Conservation (phyloP, 129 eudicot species). For the Sambucus nigra region DNA sequence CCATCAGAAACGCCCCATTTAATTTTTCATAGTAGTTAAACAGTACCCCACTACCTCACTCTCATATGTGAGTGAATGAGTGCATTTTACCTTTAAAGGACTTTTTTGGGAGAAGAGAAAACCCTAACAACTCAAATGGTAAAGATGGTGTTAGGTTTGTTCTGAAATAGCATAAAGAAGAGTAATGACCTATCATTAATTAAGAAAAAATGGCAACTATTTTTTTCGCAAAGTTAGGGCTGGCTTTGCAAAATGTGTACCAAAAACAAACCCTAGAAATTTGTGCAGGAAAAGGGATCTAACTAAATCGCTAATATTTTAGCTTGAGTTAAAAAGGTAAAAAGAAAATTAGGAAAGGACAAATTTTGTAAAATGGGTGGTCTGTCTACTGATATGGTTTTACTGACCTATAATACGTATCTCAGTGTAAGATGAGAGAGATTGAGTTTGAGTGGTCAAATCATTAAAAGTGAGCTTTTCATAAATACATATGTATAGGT, state of each 20-base stretch:
- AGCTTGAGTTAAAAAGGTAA: conserved; percentile 4
- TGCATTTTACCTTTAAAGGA: too few species aligned
- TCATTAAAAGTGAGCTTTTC: conserved; percentile 7
- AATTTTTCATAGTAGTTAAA: too few species aligned
- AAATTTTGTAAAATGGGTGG: conserved; percentile 2
- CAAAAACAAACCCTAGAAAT: conserved; percentile 1
- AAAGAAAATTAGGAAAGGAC: conserved; percentile 4
- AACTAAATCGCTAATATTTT: not conserved
- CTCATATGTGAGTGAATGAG: too few species aligned
- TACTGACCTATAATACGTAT: conserved; percentile 1
- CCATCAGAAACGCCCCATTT: too few species aligned
- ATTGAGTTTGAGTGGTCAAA: conserved; percentile 29
- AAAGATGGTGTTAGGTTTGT: too few species aligned
- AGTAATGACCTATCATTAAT: too few species aligned
- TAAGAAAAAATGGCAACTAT: too few species aligned
- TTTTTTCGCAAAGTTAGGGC: too few species aligned
- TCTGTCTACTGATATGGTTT: conserved; percentile 8
- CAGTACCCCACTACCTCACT: too few species aligned
- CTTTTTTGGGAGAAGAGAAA: too few species aligned
- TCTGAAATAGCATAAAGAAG: too few species aligned
- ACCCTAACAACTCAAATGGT: too few species aligned
- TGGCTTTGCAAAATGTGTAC: not conserved
- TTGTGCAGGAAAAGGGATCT: not conserved
- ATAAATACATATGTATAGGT: not conserved
- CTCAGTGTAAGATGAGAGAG: conserved; percentile 4